Percentiles rank a stretch among this genome's conserved stretches.
Conservation (phyloP, 805 yeast genomes). For the Clavispora carvajalis region DNA sequence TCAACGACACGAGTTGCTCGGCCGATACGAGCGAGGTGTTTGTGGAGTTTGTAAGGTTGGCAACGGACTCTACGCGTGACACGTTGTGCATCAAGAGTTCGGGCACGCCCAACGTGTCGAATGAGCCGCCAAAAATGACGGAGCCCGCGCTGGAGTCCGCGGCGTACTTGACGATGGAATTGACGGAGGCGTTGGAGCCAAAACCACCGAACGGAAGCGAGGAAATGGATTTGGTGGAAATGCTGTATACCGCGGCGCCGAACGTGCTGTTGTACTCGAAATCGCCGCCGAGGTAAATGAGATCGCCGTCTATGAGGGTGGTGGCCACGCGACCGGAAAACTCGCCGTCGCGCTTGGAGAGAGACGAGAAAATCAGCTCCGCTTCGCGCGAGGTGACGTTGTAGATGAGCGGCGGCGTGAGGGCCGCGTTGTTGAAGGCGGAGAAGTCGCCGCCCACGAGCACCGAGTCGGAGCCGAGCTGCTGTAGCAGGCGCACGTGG, state of each 20-base stretch:
- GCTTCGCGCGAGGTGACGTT: slow-evolving; percentile 23
- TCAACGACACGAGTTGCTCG: slow-evolving; percentile 58
- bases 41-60: slow-evolving; percentile 34
- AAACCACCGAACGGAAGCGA: slow-evolving; percentile 75
- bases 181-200: slow-evolving; percentile 50
- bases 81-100: slow-evolving; percentile 36
- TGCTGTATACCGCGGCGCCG: slow-evolving; percentile 65
- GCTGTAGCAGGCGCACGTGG: slow-evolving; percentile 21
- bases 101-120: slow-evolving; percentile 54
- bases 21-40: slow-evolving; percentile 40
- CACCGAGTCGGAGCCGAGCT: slow-evolving; percentile 23
- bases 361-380: slow-evolving; percentile 17
- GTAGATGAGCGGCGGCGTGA: slow-evolving; percentile 31
- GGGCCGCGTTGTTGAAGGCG: slow-evolving; percentile 21
- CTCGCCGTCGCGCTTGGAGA: slow-evolving; percentile 13
- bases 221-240: slow-evolving; percentile 32
- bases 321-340: slow-evolving; percentile 29
- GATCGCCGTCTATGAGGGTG: slow-evolving; percentile 35
- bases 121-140: slow-evolving; percentile 76
- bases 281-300: slow-evolving; percentile 78
- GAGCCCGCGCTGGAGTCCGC: slow-evolving; percentile 27
- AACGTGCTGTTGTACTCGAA: slow-evolving; percentile 48
- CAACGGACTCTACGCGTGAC: slow-evolving; percentile 21
- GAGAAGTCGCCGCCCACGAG: slow-evolving; percentile 35
- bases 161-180: slow-evolving; percentile 51